Percentiles rank a stretch among this genome's conserved stretches.
Conservation (phyloP, 768 basidiomycete species). For the Leccinum rimulosum region DNA sequence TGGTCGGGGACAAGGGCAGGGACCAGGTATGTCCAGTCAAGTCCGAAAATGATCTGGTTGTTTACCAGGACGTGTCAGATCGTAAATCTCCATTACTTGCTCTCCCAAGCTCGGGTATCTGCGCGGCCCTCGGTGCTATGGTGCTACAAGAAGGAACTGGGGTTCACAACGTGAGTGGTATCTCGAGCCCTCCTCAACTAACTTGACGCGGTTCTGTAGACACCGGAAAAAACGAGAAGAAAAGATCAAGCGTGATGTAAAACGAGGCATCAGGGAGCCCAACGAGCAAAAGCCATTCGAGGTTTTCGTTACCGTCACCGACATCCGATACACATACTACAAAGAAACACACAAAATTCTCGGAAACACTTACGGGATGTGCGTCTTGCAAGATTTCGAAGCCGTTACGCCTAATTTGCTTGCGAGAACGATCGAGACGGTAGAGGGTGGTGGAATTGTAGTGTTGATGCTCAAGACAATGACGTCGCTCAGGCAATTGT, state of each 20-base stretch:
- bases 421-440: constrained; percentile 96
- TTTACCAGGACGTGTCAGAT: constrained; percentile 44
- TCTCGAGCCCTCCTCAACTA: background rate
- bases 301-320: constrained; percentile 97
- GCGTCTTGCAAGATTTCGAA: constrained; percentile 95
- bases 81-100: constrained; percentile 92
- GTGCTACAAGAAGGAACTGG: constrained; percentile 99
- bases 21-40: constrained; percentile 66
- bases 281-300: constrained; percentile 98
- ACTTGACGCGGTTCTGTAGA: constrained; percentile 35
- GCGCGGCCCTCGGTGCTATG: constrained; percentile 90
- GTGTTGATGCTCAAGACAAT: constrained; percentile 92
- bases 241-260: constrained; percentile 95
- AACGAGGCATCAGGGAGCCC: constrained; percentile 88
- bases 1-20: constrained; percentile 91
- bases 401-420: constrained; percentile 97
- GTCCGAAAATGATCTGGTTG: background rate
- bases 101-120: constrained; percentile 88
- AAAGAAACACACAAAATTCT: constrained; percentile 97
- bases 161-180: constrained; percentile 79
- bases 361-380: constrained; percentile 97
- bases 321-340: constrained; percentile 99
- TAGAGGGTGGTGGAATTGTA: constrained; percentile 91
- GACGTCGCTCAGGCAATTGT: constrained; percentile 87
- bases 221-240: constrained; percentile 97